Conservation (phyloP, 2,329 filamentous ascomycete species). For the Exserohilum turcica region DNA sequence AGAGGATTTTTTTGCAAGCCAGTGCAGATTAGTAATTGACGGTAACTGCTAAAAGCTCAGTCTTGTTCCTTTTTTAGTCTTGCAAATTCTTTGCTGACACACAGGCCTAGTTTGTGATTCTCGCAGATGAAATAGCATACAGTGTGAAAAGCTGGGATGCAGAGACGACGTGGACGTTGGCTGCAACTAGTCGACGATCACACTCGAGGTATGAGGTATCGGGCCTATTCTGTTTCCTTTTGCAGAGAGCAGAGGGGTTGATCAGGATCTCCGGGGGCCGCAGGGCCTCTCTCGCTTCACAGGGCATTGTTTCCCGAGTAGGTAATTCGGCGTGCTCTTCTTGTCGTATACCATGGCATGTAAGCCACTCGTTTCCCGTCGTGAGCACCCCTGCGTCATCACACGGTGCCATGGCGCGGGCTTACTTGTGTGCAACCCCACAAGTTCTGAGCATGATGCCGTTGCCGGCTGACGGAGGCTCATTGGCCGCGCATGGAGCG, state of each 20-base stretch:
- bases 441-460: neutral
- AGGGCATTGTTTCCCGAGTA: neutral
- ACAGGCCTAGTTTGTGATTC: neutral
- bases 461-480: neutral
- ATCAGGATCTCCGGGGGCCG: neutral
- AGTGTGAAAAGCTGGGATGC: neutral
- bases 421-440: neutral
- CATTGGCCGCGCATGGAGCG: neutral
- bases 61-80: neutral
- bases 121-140: neutral
- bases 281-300: neutral
- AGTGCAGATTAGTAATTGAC: neutral
- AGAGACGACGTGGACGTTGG: neutral
- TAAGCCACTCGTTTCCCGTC: neutral
- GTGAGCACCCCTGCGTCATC: neutral
- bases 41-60: neutral
- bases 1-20: neutral
- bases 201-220: neutral
- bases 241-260: neutral
- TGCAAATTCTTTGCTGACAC: neutral
- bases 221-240: conserved; percentile 11
- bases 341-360: no score
- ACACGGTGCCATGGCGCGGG: neutral
- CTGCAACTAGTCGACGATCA: neutral
- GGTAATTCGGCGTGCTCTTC: neutral